Base-by-base conservation (phyloP, 495 filamentous ascomycete species). In the Sabuloglossum arenarium region DNA sequence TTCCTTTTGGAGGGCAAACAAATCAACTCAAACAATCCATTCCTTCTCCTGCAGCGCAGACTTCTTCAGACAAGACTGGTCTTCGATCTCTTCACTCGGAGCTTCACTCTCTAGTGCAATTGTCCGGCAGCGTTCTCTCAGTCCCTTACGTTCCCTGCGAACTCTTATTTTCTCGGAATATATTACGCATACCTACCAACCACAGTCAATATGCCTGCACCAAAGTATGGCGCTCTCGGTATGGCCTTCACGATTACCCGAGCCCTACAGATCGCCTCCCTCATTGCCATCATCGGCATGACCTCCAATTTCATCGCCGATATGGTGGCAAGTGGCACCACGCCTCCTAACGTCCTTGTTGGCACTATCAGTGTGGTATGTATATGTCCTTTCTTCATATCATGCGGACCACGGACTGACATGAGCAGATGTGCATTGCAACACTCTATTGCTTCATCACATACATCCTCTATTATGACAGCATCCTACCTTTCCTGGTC, bases 251-350 rank as follows among this genome's bases (percentile, higher is more conserved):
- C 80, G 31, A 64, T 84, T 56, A 76, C 82, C 59, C 79, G 90
- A 29, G 71, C 77, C 25, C 73, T 89, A 57, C 81, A 94, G 65
- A 71, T 75, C 50, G 70, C 80, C 52, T 81, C 75, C 23, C 79
- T 97, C 59, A 78, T 94, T 60, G 73, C 79, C 49, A 79, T 88
- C 59, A 83, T 95, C 62, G 87, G 87, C 53, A 78, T 94, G 59
- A 79, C 78, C 0, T 77, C 86, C 56, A 86, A 86, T 65, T 90
- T 94, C 70, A 80, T 94, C 63, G 76, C 79, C n/a, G 69, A 80
- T 29, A 86, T 94, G 57, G 75, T 88, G n/a, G 61, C 70, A 12
- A 73, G 67, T 29, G 73, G 80, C 49, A 73, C 76, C 37, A 73
- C 75, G 6, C 78, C 84, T 0, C 85, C 86, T 0, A 68, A 76